Evolutionary conservation across 2,329 filamentous ascomycete genomes (phyloP).

Genomic region (Myriosclerotinia curreyana): DNA sequence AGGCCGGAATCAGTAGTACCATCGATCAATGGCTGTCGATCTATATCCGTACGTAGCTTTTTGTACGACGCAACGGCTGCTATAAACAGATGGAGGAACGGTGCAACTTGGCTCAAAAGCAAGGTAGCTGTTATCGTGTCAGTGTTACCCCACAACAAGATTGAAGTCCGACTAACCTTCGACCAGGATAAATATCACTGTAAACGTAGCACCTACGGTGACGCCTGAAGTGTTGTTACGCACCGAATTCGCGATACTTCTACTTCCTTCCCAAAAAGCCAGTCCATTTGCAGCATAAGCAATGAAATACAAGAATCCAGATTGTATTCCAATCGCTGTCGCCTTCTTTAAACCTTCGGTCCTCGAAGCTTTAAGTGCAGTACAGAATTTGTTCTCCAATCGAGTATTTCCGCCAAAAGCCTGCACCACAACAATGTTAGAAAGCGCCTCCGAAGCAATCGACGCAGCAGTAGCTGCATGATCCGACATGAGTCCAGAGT

Average conservation of each 20-base stretch:
- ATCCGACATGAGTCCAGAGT: conserved; percentile 45
- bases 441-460: conserved; percentile 52
- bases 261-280: conserved; percentile 58
- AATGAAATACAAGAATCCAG: conserved; percentile 44
- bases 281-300: conserved; percentile 51
- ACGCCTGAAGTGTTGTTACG: conserved; percentile 20
- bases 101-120: conserved; percentile 60
- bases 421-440: conserved; percentile 50
- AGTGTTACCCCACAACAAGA: not conserved
- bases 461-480: conserved; percentile 49
- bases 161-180: conserved; percentile 43
- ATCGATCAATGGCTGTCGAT: conserved; percentile 29
- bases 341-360: conserved; percentile 50
- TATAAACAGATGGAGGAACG: conserved; percentile 59
- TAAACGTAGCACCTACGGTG: conserved; percentile 44
- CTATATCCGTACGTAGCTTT: conserved; percentile 45
- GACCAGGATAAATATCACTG: conserved; percentile 52
- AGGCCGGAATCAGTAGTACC: conserved; percentile 25
- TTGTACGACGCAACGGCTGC: conserved; percentile 56
- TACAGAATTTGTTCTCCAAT: conserved; percentile 49
- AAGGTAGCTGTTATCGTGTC: conserved; percentile 43
- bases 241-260: conserved; percentile 45
- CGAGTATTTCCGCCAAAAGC: conserved; percentile 50
- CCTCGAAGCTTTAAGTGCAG: conserved; percentile 44
- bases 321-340: conserved; percentile 47